phyloP scores from a whole-genome alignment of 495 filamentous ascomycete species.

The Podospora pseudoanserina region DNA sequence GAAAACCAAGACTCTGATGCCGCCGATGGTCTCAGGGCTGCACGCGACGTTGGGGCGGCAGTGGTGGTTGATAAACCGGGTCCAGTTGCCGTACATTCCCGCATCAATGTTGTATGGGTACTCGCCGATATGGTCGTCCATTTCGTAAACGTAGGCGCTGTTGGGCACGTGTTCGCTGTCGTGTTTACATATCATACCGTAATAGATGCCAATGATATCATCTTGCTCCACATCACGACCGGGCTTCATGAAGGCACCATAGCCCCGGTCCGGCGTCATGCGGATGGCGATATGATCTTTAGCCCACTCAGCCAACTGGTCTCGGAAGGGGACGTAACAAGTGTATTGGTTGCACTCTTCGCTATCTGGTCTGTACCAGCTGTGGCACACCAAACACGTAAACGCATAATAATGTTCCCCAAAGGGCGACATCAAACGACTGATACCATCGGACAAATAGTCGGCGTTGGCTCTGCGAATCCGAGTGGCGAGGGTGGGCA shows the following conservation, averaged over 20 bases:
- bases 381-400: neutral
- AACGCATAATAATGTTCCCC: neutral
- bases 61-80: slow-evolving; percentile 27
- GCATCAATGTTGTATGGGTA: slow-evolving; percentile 9
- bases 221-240: neutral
- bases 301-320: neutral
- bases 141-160: neutral
- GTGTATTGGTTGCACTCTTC: neutral
- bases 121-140: neutral
- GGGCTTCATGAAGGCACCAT: neutral
- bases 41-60: slow-evolving; percentile 21
- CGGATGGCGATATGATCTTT: neutral
- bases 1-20: slow-evolving; percentile 18
- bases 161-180: neutral
- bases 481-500: neutral
- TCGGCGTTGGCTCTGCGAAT: neutral
- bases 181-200: neutral
- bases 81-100: slow-evolving; percentile 25
- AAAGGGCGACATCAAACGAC: too few species aligned
- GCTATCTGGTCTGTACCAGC: neutral
- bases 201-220: neutral
- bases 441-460: neutral
- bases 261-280: neutral
- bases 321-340: neutral
- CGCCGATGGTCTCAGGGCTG: slow-evolving; percentile 5